These are phyloP conservation scores for Termitomyces sp. DNA, from an alignment of 768 basidiomycete species.

Conservation along the genomic window DNA sequence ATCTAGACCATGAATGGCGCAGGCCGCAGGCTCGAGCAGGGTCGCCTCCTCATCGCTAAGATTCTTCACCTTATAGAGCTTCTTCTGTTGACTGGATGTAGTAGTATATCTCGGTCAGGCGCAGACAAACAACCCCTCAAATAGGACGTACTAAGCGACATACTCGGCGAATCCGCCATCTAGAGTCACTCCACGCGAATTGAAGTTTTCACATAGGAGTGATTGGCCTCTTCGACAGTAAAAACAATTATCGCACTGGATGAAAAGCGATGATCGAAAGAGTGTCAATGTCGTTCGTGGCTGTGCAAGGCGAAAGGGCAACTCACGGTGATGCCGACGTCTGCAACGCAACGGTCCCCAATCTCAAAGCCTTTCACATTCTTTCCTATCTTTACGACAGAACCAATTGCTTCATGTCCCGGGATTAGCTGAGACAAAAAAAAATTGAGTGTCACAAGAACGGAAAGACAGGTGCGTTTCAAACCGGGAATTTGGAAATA, in stretches of 20 bases:
- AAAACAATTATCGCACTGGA: slow-evolving; percentile 78
- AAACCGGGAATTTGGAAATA: slow-evolving; percentile 54
- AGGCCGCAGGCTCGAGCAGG: slow-evolving; percentile 85
- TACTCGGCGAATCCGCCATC: slow-evolving; percentile 91
- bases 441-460: neutral
- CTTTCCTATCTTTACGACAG: slow-evolving; percentile 68
- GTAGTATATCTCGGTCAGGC: neutral
- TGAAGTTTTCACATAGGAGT: slow-evolving; percentile 81
- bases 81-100: slow-evolving; percentile 41
- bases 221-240: slow-evolving; percentile 83
- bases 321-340: slow-evolving; percentile 63
- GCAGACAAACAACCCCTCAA: neutral
- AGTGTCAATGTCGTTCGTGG: slow-evolving; percentile 2
- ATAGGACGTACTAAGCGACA: slow-evolving; percentile 61
- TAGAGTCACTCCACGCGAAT: slow-evolving; percentile 70
- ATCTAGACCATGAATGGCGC: slow-evolving; percentile 89
- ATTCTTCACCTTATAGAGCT: slow-evolving; percentile 85
- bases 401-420: slow-evolving; percentile 72
- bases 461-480: neutral
- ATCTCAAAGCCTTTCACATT: slow-evolving; percentile 70
- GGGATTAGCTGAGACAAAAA: slow-evolving; percentile 49
- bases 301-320: neutral
- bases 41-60: slow-evolving; percentile 84
- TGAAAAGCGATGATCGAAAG: neutral
- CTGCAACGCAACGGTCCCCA: slow-evolving; percentile 83